phyloP scores from a whole-genome alignment of 2,329 filamentous ascomycete genomes.

The Trichophyton verrucosum region DNA sequence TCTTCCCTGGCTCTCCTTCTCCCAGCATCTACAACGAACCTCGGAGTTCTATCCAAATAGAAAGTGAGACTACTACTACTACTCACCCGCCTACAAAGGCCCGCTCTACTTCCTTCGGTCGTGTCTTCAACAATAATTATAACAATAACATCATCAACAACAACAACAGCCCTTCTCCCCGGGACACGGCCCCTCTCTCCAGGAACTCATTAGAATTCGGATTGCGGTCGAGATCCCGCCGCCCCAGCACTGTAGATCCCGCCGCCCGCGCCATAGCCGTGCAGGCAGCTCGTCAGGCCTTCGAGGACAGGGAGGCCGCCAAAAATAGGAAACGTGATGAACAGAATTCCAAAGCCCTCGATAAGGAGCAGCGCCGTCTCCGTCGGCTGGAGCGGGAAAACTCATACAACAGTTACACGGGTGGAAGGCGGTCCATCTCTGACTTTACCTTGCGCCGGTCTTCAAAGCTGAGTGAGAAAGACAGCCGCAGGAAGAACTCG shows the following conservation, averaged over 20 bases:
- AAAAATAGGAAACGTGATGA: constrained; percentile 44
- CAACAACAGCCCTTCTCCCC: constrained; percentile 32
- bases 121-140: constrained; percentile 35
- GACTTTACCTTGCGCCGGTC: constrained; percentile 8
- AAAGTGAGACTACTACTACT: constrained; percentile 31
- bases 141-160: constrained; percentile 20
- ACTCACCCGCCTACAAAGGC: constrained; percentile 35
- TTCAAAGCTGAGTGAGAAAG: constrained; percentile 7
- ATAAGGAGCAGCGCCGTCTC: constrained; percentile 32
- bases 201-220: constrained; percentile 46
- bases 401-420: neutral
- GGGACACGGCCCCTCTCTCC: constrained; percentile 41
- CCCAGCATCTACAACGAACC: constrained; percentile 14
- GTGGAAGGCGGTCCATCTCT: constrained; percentile 2
- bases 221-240: constrained; percentile 39
- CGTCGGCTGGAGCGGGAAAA: constrained; percentile 24
- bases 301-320: constrained; percentile 46
- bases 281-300: constrained; percentile 44
- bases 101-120: constrained; percentile 34
- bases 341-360: constrained; percentile 39
- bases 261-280: constrained; percentile 44
- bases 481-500: neutral
- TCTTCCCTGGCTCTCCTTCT: constrained; percentile 24
- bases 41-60: constrained; percentile 27
- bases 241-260: constrained; percentile 36